A percentile compares a stretch with the other conserved stretches of the same genome.
phyloP scores from a whole-genome alignment of 2,329 filamentous ascomycete genomes.

The Endocalyx cinctus region DNA sequence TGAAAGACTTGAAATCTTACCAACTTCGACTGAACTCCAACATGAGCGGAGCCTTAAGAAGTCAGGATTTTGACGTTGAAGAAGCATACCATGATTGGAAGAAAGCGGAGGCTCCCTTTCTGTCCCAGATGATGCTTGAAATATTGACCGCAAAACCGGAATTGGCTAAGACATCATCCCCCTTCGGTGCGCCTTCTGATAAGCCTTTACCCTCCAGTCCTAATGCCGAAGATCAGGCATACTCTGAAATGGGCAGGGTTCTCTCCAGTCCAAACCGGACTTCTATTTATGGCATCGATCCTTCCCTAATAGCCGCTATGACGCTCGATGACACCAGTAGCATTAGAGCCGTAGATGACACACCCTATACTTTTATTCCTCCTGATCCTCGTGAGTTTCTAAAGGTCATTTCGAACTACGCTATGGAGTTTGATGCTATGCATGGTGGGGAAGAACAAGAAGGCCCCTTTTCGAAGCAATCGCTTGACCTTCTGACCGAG shows the following conservation, averaged over 20 bases:
- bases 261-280: constrained; percentile 42
- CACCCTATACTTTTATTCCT: constrained; percentile 85
- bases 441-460: constrained; percentile 47
- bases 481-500: constrained; percentile 78
- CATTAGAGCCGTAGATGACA: constrained; percentile 53
- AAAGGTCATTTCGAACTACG: constrained; percentile 74
- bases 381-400: constrained; percentile 78
- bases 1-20: constrained; percentile 90
- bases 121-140: constrained; percentile 90
- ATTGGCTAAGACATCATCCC: constrained; percentile 70
- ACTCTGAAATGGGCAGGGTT: constrained; percentile 48
- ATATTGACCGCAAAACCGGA: constrained; percentile 84
- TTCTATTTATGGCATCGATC: constrained; percentile 50
- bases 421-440: constrained; percentile 61
- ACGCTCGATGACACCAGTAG: constrained; percentile 53
- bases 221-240: constrained; percentile 47
- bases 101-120: constrained; percentile 77
- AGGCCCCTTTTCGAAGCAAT: constrained; percentile 66
- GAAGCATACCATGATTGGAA: constrained; percentile 89
- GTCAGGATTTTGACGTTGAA: constrained; percentile 84
- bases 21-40: constrained; percentile 82
- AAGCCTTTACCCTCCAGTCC: constrained; percentile 55
- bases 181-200: constrained; percentile 38
- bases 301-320: constrained; percentile 62
- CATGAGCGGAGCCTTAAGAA: constrained; percentile 70